phyloP scores from a whole-genome alignment of 805 yeast genomes.

The Candida berthetii region DNA sequence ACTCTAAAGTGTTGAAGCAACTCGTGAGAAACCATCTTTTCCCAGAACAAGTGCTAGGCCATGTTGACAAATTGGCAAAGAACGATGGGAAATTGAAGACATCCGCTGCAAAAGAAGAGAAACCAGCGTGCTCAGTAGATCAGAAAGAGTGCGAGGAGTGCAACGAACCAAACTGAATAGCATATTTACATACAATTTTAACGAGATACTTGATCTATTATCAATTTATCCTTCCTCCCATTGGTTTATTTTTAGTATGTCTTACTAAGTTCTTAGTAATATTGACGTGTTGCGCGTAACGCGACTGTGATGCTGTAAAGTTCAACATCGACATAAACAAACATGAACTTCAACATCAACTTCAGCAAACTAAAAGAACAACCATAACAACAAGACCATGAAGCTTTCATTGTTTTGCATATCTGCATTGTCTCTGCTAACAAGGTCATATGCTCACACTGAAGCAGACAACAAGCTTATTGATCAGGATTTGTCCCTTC shows the following conservation, averaged over 20 bases:
- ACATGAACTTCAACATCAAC: too few relatives aligned
- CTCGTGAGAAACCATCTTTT: slow-evolving; percentile 52
- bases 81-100: slow-evolving; percentile 13
- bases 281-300: too few relatives aligned
- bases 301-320: too few relatives aligned
- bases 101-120: not conserved
- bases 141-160: slow-evolving; percentile 13
- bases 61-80: slow-evolving; percentile 39
- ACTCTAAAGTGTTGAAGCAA: slow-evolving; percentile 71
- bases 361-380: too few relatives aligned
- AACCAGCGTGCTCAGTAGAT: not conserved
- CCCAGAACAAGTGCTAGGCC: slow-evolving; percentile 55
- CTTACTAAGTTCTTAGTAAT: too few relatives aligned
- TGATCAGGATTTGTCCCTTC: slow-evolving; percentile 28
- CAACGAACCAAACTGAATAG: not conserved
- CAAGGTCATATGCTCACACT: slow-evolving; percentile 11
- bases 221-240: too few relatives aligned
- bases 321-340: too few relatives aligned
- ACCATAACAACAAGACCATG: not conserved
- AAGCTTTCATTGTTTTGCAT: not conserved
- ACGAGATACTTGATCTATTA: too few relatives aligned
- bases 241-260: too few relatives aligned
- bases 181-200: not conserved
- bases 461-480: slow-evolving; percentile 15
- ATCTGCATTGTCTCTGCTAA: not conserved